Percentiles rank a stretch among this genome's conserved stretches.
phyloP scores from a whole-genome alignment of 2,329 filamentous ascomycete species.

The Botrytis hyacinthi region DNA sequence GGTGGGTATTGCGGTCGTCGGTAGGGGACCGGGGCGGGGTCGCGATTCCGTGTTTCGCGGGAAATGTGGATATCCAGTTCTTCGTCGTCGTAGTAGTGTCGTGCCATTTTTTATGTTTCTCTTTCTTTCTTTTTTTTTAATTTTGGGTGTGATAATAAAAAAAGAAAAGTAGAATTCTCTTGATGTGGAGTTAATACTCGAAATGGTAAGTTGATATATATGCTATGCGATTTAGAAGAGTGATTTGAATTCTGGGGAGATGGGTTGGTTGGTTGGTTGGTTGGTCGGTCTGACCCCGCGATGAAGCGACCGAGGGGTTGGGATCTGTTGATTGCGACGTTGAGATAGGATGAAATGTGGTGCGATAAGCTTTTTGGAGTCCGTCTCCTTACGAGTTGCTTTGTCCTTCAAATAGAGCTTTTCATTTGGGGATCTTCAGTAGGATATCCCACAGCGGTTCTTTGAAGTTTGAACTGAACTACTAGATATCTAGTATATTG shows the following conservation, averaged over 20 bases:
- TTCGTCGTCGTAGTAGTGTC: conserved; percentile 49
- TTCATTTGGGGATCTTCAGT: background rate
- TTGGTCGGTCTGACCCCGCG: background rate
- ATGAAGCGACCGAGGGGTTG: conserved; percentile 12
- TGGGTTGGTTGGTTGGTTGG: background rate
- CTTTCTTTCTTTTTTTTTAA: background rate
- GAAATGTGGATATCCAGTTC: conserved; percentile 52
- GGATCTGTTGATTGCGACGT: background rate
- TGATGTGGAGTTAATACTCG: background rate
- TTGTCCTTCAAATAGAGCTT: background rate
- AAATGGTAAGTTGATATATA: background rate
- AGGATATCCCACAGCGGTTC: background rate
- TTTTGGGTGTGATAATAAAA: background rate
- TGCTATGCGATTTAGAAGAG: background rate
- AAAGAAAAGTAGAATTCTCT: background rate
- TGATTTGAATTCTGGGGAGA: background rate
- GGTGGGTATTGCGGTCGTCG: conserved; percentile 32
- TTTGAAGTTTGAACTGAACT: background rate
- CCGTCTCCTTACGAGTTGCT: too few species aligned
- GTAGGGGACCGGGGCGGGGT: conserved; percentile 37
- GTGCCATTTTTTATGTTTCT: conserved; percentile 37
- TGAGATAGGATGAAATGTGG: background rate
- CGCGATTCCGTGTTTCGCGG: conserved; percentile 35
- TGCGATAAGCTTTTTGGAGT: conserved; percentile 13
- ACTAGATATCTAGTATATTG: background rate